phyloP scores from a whole-genome alignment of 805 yeast species.

The Monosporozyma siamensis region DNA sequence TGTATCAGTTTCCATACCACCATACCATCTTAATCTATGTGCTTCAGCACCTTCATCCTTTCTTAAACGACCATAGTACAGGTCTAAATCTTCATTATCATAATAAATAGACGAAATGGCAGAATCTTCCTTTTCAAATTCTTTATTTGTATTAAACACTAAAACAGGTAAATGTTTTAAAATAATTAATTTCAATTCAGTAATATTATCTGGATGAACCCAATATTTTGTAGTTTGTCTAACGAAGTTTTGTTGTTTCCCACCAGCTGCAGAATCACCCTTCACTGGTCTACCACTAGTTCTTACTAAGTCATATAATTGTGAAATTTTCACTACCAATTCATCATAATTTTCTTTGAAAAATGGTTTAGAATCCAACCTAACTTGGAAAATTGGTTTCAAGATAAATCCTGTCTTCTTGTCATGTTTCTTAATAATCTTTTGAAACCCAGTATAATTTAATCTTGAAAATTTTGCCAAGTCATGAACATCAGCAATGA shows the following conservation, averaged over 20 bases:
- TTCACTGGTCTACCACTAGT: conserved; percentile 91
- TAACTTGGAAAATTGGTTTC: conserved; percentile 86
- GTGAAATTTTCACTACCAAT: conserved; percentile 80
- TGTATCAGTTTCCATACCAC: conserved; percentile 89
- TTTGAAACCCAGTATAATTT: conserved; percentile 95
- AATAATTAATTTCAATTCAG: conserved; percentile 86
- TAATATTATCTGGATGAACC: conserved; percentile 98
- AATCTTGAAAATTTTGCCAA: conserved; percentile 87
- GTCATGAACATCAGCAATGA: conserved; percentile 96
- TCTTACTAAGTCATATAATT: conserved; percentile 82
- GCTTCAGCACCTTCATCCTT: conserved; percentile 99
- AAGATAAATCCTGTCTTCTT: conserved; percentile 72
- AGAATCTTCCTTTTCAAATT: conserved; percentile 86
- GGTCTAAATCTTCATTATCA: conserved; percentile 80
- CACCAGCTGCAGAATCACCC: conserved; percentile 98
- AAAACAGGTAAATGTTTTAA: conserved; percentile 93
- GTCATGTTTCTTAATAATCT: conserved; percentile 93
- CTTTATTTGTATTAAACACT: conserved; percentile 92
- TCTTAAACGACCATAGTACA: conserved; percentile 87
- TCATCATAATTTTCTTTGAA: conserved; percentile 91
- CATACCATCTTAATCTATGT: conserved; percentile 96
- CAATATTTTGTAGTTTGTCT: conserved; percentile 98
- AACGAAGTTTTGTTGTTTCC: conserved; percentile 93
- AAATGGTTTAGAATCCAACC: conserved; percentile 89
- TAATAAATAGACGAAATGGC: conserved; percentile 96